Base-by-base conservation (phyloP, 1,284 basidiomycete genomes). In the Malassezia pachydermatis region DNA sequence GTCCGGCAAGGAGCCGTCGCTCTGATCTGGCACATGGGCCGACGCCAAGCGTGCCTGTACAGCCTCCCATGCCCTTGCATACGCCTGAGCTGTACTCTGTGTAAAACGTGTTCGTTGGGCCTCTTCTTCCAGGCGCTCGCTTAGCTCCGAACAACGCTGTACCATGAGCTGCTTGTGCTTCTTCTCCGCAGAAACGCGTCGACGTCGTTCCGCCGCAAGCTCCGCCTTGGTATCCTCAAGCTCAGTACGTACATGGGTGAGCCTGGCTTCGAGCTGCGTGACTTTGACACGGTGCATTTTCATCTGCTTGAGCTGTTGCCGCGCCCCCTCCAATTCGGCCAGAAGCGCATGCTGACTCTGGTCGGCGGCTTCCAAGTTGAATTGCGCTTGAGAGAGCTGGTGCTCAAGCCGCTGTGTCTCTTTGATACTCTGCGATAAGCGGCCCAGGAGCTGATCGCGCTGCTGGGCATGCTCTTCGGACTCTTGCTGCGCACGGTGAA, bases 221-320 rank as follows among this genome's bases (percentile, higher is more conserved):
- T 89, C 84, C 70, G 92, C 86, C 51, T 81, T 80, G 62, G 86
- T 77, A 65, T 95, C 89, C 41, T 94, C 86, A 59, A 80, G 79
- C 70, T 89, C 85, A 60, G 20, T 29, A 80, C 80, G 41, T 20
- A 25, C 45, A 41, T 17, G 27, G 29, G 25, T 39, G 9, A 45
- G 45, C 29, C 44, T 80, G 8, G 80, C 77, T 22, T 79, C 80
- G 48, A 88, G 72, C 34, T 81, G 80, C n/a, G 79, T 30, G 2
- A 42, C 29, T 29, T 51, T 51, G 25, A 29, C 23, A n/a, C 48
- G 48, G 38, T 46, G 44, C 44, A 27, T 36, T 22, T 51, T 51
- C 32, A 32, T 36, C 7, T 41, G 43, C 16, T 41, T 78, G 44
- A 87, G 78, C 30, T 80, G 78, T 19, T 76, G 75, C 51, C 81